Evolutionary conservation across 2,329 filamentous ascomycete species (phyloP), one percentile per base, ranked within the genome.

Genomic region (Pestalotiopsis sp.): DNA sequence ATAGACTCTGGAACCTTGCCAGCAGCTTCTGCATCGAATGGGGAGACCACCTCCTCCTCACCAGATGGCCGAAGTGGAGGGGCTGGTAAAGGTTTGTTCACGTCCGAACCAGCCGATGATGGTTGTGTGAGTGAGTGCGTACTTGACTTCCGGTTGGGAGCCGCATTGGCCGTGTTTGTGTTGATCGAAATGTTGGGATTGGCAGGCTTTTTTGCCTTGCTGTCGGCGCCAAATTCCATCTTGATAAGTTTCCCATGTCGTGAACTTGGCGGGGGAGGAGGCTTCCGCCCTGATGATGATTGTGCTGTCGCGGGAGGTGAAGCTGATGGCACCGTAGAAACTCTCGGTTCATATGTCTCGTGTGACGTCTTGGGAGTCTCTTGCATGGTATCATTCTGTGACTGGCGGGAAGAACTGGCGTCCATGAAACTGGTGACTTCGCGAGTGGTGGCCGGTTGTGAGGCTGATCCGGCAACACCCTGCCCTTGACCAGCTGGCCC

Each of bases 201-300:
- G 7, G 70, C 20, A 41, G 63, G 57, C 65, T 66, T 72, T 25
- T 67, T 67, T 58, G 69, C 71, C 72, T 79, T 76, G 77, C 80
- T 68, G 76, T 82, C 73, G 69, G 84, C 77, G 66, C 80, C 81
- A 69, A 82, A 72, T 74, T 86, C 81, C 58, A 83, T 78, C 72
- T 85, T 89, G 72, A 95, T 92, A 20, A 91, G 85, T 79, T 92
- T 95, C 4, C 94, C 94, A 80, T 95, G 92, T 67, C 92, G 89
- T 65, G 92, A 94, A 76, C 87, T 94, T 12, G 85, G 85, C 25
- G 92, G 92, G 6, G 92, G 91, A 4, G 93, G 92, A 14, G 91
- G 92, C 72, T 85, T 81, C 56, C 82, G 77, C 65, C 77, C 75
- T 23, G 76, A 69, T 62, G 76, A 58, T 3, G 73, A 14, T 31